Conservation (phyloP, 2,329 filamentous ascomycete genomes). For the Zymoseptoria passerinii region DNA sequence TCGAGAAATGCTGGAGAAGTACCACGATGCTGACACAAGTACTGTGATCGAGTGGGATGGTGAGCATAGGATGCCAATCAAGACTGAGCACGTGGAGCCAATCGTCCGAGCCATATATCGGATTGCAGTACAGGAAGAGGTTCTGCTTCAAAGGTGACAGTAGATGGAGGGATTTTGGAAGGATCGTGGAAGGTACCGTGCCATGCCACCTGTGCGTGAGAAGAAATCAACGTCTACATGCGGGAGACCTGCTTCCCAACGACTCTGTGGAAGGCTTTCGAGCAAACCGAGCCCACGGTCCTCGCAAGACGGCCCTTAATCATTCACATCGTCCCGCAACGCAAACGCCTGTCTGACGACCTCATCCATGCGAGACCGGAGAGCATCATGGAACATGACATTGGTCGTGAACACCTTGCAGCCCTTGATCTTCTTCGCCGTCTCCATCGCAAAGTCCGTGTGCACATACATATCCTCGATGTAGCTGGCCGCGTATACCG, state of each 20-base stretch:
- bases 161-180: neutral
- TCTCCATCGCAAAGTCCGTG: slow-evolving; percentile 62
- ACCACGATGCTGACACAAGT: slow-evolving; percentile 48
- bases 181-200: neutral
- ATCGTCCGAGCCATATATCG: slow-evolving; percentile 47
- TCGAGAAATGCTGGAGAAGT: slow-evolving; percentile 47
- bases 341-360: slow-evolving; percentile 68
- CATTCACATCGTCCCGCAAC: slow-evolving; percentile 61
- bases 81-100: slow-evolving; percentile 53
- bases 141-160: slow-evolving; percentile 14
- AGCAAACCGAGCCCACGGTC: neutral
- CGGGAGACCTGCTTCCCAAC: neutral
- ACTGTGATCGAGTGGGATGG: slow-evolving; percentile 65
- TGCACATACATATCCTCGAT: slow-evolving; percentile 92
- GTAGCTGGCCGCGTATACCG: slow-evolving; percentile 77
- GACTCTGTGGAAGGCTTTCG: neutral
- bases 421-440: slow-evolving; percentile 64
- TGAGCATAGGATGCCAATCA: slow-evolving; percentile 62
- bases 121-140: slow-evolving; percentile 44
- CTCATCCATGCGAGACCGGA: slow-evolving; percentile 65
- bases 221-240: neutral
- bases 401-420: slow-evolving; percentile 81
- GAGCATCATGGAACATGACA: slow-evolving; percentile 74
- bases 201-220: neutral
- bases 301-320: slow-evolving; percentile 31